phyloP scores from a whole-genome alignment of 768 basidiomycete species.

The Fomitopsis serialis region DNA sequence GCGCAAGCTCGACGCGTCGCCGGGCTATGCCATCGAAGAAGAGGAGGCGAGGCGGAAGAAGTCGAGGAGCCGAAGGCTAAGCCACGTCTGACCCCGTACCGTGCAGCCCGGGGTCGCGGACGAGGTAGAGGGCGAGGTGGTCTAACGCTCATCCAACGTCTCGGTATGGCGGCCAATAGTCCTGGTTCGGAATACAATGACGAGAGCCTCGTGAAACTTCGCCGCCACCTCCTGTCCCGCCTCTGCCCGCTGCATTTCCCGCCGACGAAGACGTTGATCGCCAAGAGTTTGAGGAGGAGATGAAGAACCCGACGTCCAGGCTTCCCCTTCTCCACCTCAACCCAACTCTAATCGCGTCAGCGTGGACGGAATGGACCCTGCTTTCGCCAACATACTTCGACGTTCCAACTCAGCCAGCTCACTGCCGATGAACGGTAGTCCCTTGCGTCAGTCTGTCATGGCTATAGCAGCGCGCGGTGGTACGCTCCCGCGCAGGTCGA shows the following conservation, averaged over 20 bases:
- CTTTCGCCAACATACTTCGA: constrained; percentile 73
- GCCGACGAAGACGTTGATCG: constrained; percentile 40
- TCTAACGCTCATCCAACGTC: constrained; percentile 58
- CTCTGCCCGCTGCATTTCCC: constrained; percentile 28
- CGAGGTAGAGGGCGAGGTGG: constrained; percentile 46
- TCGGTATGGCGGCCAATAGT: constrained; percentile 52
- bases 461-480: constrained; percentile 44
- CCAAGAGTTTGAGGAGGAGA: constrained; percentile 36
- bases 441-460: constrained; percentile 55
- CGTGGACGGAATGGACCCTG: constrained; percentile 85
- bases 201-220: constrained; percentile 21
- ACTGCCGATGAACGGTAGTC: constrained; percentile 45
- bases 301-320: constrained; percentile 21
- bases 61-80: constrained; percentile 17
- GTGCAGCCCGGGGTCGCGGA: constrained; percentile 44
- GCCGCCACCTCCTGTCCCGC: constrained; percentile 27
- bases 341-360: constrained; percentile 58
- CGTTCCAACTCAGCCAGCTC: constrained; percentile 41
- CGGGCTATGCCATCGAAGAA: constrained; percentile 35
- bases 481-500: constrained; percentile 43
- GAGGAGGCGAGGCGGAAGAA: constrained; percentile 37
- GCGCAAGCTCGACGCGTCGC: constrained; percentile 43
- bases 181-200: constrained; percentile 47
- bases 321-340: constrained; percentile 36
- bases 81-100: constrained; percentile 50